phyloP scores from a whole-genome alignment of 2,329 filamentous ascomycete genomes.

The Nectriaceae sp. region DNA sequence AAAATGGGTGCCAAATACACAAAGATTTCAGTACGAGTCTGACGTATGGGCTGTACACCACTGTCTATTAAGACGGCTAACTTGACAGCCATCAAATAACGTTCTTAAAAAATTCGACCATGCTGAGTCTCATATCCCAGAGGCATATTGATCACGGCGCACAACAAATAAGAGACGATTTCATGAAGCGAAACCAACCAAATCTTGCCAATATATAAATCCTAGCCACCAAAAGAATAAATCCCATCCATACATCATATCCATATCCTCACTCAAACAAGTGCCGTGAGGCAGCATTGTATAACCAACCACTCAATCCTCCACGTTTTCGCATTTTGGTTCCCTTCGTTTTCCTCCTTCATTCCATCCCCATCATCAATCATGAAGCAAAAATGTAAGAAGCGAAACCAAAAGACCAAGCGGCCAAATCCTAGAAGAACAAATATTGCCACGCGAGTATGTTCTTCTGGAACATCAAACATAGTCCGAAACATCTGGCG shows the following conservation, averaged over 20 bases:
- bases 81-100: too few species aligned
- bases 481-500: constrained; percentile 21
- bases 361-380: constrained; percentile 9
- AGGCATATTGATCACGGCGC: too few species aligned
- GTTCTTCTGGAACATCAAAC: constrained; percentile 20
- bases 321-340: constrained; percentile 16
- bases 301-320: constrained; percentile 30
- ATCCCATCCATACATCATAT: constrained; percentile 1
- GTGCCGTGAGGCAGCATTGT: constrained; percentile 53
- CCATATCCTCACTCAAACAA: constrained; percentile 31
- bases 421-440: neutral
- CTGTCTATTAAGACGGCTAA: too few species aligned
- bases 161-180: too few species aligned
- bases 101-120: too few species aligned
- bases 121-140: too few species aligned
- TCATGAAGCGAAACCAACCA: neutral
- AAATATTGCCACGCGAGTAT: neutral
- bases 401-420: neutral
- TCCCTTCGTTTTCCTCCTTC: constrained; percentile 9
- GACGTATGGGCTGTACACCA: too few species aligned
- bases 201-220: neutral
- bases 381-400: constrained; percentile 8
- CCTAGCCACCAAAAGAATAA: neutral
- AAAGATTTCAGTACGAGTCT: too few species aligned
- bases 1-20: too few species aligned